Conservation (phyloP, 2,329 filamentous ascomycete genomes). For the Thermothelomyces thermophilus region DNA sequence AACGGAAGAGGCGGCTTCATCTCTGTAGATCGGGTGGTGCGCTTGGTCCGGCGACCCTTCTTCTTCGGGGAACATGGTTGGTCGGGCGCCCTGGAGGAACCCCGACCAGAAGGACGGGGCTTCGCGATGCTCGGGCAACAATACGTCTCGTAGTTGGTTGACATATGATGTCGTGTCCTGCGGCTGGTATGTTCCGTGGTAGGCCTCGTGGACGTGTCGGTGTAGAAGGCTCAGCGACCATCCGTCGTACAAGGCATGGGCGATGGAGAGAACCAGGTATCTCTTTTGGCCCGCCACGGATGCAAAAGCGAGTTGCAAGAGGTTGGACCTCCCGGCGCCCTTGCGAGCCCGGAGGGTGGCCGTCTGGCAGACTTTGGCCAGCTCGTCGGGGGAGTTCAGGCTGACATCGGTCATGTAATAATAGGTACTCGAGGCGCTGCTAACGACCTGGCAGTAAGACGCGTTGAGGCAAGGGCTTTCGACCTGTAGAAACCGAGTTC, state of each 20-base stretch:
- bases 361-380: constrained; percentile 32
- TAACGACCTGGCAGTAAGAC: constrained; percentile 45
- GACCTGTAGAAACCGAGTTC: constrained; percentile 65
- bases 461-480: constrained; percentile 50
- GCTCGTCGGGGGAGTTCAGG: constrained; percentile 29
- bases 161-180: too few relatives aligned
- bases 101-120: constrained; percentile 63
- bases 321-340: constrained; percentile 30
- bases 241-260: constrained; percentile 86
- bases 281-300: constrained; percentile 25
- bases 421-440: constrained; percentile 22
- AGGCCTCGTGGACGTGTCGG: constrained; percentile 60
- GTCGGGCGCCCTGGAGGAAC: constrained; percentile 48
- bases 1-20: constrained; percentile 41
- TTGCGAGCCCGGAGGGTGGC: constrained; percentile 34
- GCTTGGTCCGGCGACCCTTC: not conserved
- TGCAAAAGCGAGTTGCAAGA: constrained; percentile 46
- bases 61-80: constrained; percentile 6
- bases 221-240: constrained; percentile 74
- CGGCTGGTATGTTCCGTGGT: constrained; percentile 37
- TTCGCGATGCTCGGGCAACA: constrained; percentile 37
- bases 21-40: constrained; percentile 30
- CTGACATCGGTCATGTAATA: constrained; percentile 22
- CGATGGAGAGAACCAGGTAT: constrained; percentile 61
- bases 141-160: too few relatives aligned